Base-by-base conservation (phyloP, 768 basidiomycete species). In the Crucibulum laeve region DNA sequence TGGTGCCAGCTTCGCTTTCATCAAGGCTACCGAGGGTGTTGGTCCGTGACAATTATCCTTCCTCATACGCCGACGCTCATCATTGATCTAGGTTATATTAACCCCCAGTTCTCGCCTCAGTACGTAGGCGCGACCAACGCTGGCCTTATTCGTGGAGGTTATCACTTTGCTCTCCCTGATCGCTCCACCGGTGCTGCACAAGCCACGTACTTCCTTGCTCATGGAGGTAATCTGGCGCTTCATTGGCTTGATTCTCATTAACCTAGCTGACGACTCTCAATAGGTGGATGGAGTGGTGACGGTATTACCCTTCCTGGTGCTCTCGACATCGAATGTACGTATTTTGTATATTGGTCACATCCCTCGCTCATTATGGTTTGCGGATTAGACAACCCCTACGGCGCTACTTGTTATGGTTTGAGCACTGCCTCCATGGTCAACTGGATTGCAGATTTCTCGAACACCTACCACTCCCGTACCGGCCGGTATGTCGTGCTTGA, bases 1-100 rank as follows among this genome's bases (percentile, higher is more conserved):
- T 46, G 81, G 77, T 3, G 57, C 80, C 24, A 44, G 63, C 10
- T 84, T 81, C 50, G 77, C 64, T 2, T 83, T 71, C 53, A 82
- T 84, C 70, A 84, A 84, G 56, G 82, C 80, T 7, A 84, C 81
- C 2, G 81, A 84, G 55, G 75, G 74, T 5, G 79, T 68, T n/a
- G 54, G 79, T 79, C 39, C 44, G 65, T 52, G 5, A 34, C 34
- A 10, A 15, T 22, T 32, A 14, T 17, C n/a, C 15, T 15, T 38
- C 8, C 14, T 2, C 4, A 13, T 25, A 25, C 14, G 24, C 25
- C 22, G 3, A 7, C 3, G 28, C 38, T 8, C 24, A 14, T 18
- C 17, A 24, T 17, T 44, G 33, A 22, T 25, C 15, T 35, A 69
- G 64, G 59, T 1, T 81, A 70, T 52, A 60, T n/a, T 2, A 65